These are phyloP conservation scores for Parastagonospora nodorum DNA, from an alignment of 2,329 filamentous ascomycete species.

Conservation along the genomic window DNA sequence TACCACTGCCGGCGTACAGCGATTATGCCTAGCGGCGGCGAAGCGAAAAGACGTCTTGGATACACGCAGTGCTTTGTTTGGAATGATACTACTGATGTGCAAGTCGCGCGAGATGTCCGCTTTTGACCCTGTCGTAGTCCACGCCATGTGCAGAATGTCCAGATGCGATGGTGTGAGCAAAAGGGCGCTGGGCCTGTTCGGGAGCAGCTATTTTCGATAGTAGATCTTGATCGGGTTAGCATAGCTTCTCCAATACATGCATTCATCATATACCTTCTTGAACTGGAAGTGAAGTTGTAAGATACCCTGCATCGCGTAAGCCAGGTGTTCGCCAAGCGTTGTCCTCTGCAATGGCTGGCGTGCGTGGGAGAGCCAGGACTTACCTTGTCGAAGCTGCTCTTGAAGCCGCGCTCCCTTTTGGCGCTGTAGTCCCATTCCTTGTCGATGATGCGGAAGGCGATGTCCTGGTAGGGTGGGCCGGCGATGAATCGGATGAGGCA, in stretches of 20 bases:
- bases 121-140: too few relatives aligned
- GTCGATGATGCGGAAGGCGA: conserved; percentile 96
- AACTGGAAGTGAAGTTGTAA: conserved; percentile 97
- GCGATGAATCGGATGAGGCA: conserved; percentile 96
- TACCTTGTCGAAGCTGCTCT: conserved; percentile 97
- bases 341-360: background rate
- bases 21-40: background rate
- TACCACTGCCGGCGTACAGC: conserved; percentile 15
- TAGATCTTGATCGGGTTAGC: conserved; percentile 49
- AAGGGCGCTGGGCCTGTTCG: background rate
- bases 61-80: too few relatives aligned
- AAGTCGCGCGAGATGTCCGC: too few relatives aligned
- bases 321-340: conserved; percentile 4
- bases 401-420: conserved; percentile 92
- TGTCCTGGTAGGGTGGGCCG: conserved; percentile 93
- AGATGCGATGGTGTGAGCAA: too few relatives aligned
- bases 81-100: too few relatives aligned
- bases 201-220: conserved; percentile 49
- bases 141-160: too few relatives aligned
- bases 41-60: too few relatives aligned
- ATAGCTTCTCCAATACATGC: background rate
- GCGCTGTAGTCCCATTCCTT: conserved; percentile 99
- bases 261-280: conserved; percentile 74
- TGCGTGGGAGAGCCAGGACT: conserved; percentile 34
- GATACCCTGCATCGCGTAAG: conserved; percentile 70